These are phyloP conservation scores for Citrus maxima DNA, from an alignment of 345 rosid genomes.

Conservation along the genomic window DNA sequence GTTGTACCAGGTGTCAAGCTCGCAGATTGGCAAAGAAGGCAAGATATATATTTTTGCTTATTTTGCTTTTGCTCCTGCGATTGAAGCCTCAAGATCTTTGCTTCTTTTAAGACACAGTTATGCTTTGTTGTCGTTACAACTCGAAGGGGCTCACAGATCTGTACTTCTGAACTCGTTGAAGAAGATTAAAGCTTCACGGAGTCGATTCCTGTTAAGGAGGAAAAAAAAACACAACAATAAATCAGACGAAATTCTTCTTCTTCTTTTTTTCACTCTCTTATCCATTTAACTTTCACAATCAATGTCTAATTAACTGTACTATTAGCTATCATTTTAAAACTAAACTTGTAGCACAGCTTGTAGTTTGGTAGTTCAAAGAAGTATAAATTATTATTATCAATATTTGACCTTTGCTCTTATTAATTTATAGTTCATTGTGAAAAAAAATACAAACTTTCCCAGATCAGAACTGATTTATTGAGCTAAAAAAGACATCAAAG, in stretches of 20 bases:
- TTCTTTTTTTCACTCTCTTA: too few relatives aligned
- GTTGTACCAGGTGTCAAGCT: slow-evolving; percentile 58
- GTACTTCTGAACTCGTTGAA: slow-evolving; percentile 9
- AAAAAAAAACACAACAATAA: slow-evolving; percentile 9
- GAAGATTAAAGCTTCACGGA: slow-evolving; percentile 14
- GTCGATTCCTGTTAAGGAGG: slow-evolving; percentile 16
- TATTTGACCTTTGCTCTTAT: neutral
- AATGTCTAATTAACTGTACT: slow-evolving; percentile 11
- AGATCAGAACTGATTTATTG: slow-evolving; percentile 5
- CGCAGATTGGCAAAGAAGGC: slow-evolving; percentile 16
- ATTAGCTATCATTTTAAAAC: neutral
- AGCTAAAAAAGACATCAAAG: neutral
- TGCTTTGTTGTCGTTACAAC: neutral
- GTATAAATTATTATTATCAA: neutral
- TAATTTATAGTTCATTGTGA: slow-evolving; percentile 4
- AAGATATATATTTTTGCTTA: neutral
- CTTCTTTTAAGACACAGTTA: slow-evolving; percentile 3
- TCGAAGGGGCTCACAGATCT: slow-evolving; percentile 35
- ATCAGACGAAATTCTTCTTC: neutral
- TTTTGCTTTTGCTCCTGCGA: slow-evolving; percentile 5
- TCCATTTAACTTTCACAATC: neutral
- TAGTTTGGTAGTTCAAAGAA: neutral
- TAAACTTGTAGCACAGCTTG: neutral
- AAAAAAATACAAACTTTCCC: neutral
- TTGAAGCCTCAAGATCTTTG: slow-evolving; percentile 27